These are phyloP conservation scores for Geranium incanum DNA, from an alignment of 441 rosid species.

Conservation along the genomic window DNA sequence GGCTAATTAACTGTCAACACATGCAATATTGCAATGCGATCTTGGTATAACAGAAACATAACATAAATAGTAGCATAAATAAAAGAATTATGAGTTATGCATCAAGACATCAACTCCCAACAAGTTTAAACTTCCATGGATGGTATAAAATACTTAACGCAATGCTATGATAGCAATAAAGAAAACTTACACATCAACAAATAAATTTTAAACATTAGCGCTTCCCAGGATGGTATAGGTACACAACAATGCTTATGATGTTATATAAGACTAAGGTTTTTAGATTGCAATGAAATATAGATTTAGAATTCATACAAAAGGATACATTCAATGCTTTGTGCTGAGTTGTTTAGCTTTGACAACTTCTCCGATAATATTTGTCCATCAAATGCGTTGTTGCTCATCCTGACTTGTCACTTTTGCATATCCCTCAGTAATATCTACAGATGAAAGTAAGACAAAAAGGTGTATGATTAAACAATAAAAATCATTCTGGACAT, in stretches of 20 bases:
- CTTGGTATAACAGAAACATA: not conserved
- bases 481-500: not conserved
- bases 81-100: not conserved
- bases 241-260: not conserved
- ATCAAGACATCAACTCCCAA: not conserved
- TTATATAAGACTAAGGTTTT: not conserved
- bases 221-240: not conserved
- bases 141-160: too few relatives aligned
- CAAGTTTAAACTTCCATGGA: not conserved
- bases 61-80: not conserved
- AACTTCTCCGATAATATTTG: constrained; percentile 52
- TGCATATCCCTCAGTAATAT: constrained; percentile 33
- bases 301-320: constrained; percentile 20
- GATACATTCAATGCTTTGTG: constrained; percentile 72
- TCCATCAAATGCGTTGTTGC: constrained; percentile 46
- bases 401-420: constrained; percentile 41
- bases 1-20: not conserved
- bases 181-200: not conserved
- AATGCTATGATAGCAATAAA: too few relatives aligned
- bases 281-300: not conserved
- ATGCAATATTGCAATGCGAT: not conserved
- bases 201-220: not conserved
- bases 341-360: constrained; percentile 64
- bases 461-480: not conserved
- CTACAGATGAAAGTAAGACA: not conserved